A percentile compares a stretch with the other conserved stretches of the same genome.
phyloP scores from a whole-genome alignment of 2,329 filamentous ascomycete genomes.

The Penicillium brevicompactum region DNA sequence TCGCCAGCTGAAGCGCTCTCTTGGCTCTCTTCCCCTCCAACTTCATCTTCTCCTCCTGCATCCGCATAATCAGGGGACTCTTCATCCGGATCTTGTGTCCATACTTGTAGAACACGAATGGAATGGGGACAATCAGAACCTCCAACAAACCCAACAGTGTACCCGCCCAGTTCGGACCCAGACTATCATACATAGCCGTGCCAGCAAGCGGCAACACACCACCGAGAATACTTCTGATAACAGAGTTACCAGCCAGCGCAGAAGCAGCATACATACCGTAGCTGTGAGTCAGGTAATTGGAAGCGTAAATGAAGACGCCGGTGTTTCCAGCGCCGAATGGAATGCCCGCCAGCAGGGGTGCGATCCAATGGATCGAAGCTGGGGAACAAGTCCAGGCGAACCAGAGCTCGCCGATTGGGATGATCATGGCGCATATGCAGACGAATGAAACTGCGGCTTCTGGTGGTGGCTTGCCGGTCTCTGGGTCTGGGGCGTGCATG shows the following conservation, averaged over 20 bases:
- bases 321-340: constrained; percentile 78
- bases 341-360: constrained; percentile 75
- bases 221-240: constrained; percentile 72
- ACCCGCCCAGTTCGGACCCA: constrained; percentile 78
- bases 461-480: constrained; percentile 71
- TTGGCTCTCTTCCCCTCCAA: constrained; percentile 45
- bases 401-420: constrained; percentile 77
- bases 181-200: constrained; percentile 58
- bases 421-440: constrained; percentile 72
- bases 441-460: constrained; percentile 82
- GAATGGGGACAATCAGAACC: constrained; percentile 74
- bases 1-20: constrained; percentile 18
- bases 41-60: constrained; percentile 56
- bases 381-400: constrained; percentile 90
- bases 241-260: constrained; percentile 77
- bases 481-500: constrained; percentile 70
- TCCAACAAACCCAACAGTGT: constrained; percentile 75
- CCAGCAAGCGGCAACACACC: constrained; percentile 75
- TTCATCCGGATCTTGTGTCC: constrained; percentile 59
- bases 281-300: constrained; percentile 75
- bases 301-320: constrained; percentile 78
- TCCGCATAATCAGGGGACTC: constrained; percentile 58
- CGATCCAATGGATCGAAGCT: constrained; percentile 75
- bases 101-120: constrained; percentile 72
- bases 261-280: constrained; percentile 83